Base-by-base conservation (phyloP, 1,139 yeast genomes). In the Meyerozyma carpophila region DNA sequence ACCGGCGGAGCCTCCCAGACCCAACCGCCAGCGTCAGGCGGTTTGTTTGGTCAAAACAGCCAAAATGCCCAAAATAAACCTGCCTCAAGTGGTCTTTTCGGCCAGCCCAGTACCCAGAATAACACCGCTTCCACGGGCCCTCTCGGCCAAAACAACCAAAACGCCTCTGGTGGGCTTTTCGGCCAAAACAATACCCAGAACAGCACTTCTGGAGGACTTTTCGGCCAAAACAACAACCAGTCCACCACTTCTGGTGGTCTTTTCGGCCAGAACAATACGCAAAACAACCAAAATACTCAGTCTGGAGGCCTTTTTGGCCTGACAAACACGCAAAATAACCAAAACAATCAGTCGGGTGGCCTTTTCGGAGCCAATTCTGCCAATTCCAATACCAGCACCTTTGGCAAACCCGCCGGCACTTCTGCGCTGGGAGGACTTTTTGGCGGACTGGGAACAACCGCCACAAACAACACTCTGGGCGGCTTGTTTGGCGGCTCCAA, bases 401-500 rank as follows among this genome's bases (percentile, higher is more conserved):
- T 44, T 28, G 44, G 32, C 25, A 26, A 37, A 6, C 44, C 45
- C 27, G 34, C 36, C 18, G 65, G 64, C 44, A 50, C 62, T 47
- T 75, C 74, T 26, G 56, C 67, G 54, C 56, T 58, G 42, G 65
- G 62, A 37, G 66, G 61, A 8, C 48, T 49, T 32, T 48, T 58
- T 39, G 58, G 58, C 13, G 58, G 42, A 65, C 65, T 53, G 71
- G 70, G 16, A 49, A 48, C 36, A 43, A 40, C 29, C 47, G 28
- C 24, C 31, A 41, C 31, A 25, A 42, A 49, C 11, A 42, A 49
- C 7, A 37, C 53, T 24, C 42, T 47, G n/a, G 56, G 57, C 27
- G 53, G 53, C 2, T 43, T 53, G n/a, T 49, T 53, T 40, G 55
- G 53, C 31, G 32, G 47, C 2, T 29, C 43, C 32, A 43, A 31